Evolutionary conservation across 495 filamentous ascomycete species (phyloP), one percentile per base, ranked within the genome.

Genomic region (Penicilliopsis zonata): DNA sequence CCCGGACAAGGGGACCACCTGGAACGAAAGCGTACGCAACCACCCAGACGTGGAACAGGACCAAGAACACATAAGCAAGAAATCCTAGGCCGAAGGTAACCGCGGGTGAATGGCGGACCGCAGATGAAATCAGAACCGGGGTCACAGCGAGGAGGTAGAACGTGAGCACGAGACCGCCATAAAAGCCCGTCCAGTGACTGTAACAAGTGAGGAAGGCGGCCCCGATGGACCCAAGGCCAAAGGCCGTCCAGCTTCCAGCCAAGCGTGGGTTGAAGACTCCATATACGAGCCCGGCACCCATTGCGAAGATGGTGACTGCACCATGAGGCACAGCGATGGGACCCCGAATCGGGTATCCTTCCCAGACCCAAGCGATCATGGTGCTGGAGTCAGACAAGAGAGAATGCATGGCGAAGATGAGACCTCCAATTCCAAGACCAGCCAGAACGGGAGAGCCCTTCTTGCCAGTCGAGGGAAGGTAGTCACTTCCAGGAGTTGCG

Each of bases 1-100:
- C 92, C 14, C 92, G 78, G 28, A 96, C 79, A 1, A 94, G 65
- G 2, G 86, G 87, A 17, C 90, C 92, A 25, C 92, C 92, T 10
- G 90, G 92, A n/a, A 99, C 92, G 48, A 99, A 99, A 30, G 92
- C 92, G 43, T 99, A 99, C 5, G 92, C 92, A 13, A 99, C 92
- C 31, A 94, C 81, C 92, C 92, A 99, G 22, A 95, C 86, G 47
- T 95, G 86, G 57, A 90, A 90, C 30, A 99, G 69, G 13, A 94
- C 74, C 51, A 96, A 48, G 51, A 95, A 62, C 49, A 95, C 92
- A 57, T 95, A 96, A 19, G 90, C 55, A 22, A 94, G 49, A 59
- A 92, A 94, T 8, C 78, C 87, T 18, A 93, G 40, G 5, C 87
- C 88, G 49, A 99, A 96, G 0, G 80, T 81, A 16, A 62, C 65